Base-by-base conservation (phyloP, 75 land plant genomes). In the Selaginella tamariscina region DNA sequence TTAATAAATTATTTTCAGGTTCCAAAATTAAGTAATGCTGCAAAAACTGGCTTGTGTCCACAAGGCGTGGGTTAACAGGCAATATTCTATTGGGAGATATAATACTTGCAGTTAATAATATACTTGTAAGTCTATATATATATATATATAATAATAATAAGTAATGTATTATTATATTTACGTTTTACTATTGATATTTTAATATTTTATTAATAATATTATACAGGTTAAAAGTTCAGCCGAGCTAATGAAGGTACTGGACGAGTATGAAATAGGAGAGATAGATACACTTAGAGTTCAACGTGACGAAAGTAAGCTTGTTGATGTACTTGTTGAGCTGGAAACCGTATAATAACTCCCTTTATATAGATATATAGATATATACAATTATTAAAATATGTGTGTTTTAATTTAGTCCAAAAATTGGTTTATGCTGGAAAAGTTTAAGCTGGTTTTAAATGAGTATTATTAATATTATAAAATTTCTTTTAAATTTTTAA, bases 11-110 rank as follows among this genome's bases (percentile, higher is more conserved):
- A 39, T 66, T 67, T 1, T 56, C 89, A 95, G 86, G 89, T 54
- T 80, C 88, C 44, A 82, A 57, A 30, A 82, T 75, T 31, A 85
- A 88, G 65, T 33, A 70, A 30, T 88, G 86, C 24, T 86, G 88
- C 32, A 89, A 89, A 73, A 86, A 86, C 39, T 95, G 98, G 20
- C 39, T 93, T 29, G 73, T 68, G 32, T 82, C 98, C 54, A 93
- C 98, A 18, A 83, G 82, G 22, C 82, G 95, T 73, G 95, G 98
- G 39, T 77, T 93, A 68, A 82, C 95, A 30, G 98, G 98, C 31
- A 93, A 93, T 44, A 89, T 93, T 60, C 31, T 93, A 31, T 93
- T 30, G n/a, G 95, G 98, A n/a, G 98, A 93, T 70, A 66, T n/a
- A 27, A 89, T 93, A 60, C 56, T 85, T 55, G 84, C 85, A 32